These are phyloP conservation scores for Fusarium sp. DNA, from an alignment of 2,329 filamentous ascomycete genomes.

Conservation along the genomic window DNA sequence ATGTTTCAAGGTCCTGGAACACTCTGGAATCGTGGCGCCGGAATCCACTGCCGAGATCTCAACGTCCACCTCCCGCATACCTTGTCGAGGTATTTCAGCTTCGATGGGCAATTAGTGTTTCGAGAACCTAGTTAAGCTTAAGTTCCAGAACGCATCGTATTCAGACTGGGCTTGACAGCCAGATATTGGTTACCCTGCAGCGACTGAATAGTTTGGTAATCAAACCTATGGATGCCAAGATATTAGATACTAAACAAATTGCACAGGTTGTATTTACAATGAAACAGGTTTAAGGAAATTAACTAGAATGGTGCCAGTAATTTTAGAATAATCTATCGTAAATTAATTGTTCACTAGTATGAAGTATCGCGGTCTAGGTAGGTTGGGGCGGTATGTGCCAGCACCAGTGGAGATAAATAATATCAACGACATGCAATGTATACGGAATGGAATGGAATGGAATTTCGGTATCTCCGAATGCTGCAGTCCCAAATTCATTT, in stretches of 20 bases:
- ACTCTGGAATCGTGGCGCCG: slow-evolving; percentile 36
- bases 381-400: no score
- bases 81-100: slow-evolving; percentile 34
- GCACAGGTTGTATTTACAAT: no score
- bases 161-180: neutral
- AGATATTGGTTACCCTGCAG: slow-evolving; percentile 27
- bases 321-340: no score
- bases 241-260: no score
- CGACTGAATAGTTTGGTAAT: neutral
- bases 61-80: slow-evolving; percentile 29
- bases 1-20: slow-evolving; percentile 23
- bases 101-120: slow-evolving; percentile 21
- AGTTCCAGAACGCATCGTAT: slow-evolving; percentile 5
- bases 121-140: slow-evolving; percentile 25
- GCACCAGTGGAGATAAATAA: no score
- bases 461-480: neutral
- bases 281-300: no score
- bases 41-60: slow-evolving; percentile 29
- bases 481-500: neutral
- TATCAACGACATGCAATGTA: no score
- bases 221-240: no score
- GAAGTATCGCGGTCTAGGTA: no score
- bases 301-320: no score
- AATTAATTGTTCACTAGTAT: no score
- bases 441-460: no score